Percentiles rank a stretch among this genome's conserved stretches.
These are phyloP conservation scores for Carallia brachiata DNA, from an alignment of 345 rosid species.

Conservation along the genomic window DNA sequence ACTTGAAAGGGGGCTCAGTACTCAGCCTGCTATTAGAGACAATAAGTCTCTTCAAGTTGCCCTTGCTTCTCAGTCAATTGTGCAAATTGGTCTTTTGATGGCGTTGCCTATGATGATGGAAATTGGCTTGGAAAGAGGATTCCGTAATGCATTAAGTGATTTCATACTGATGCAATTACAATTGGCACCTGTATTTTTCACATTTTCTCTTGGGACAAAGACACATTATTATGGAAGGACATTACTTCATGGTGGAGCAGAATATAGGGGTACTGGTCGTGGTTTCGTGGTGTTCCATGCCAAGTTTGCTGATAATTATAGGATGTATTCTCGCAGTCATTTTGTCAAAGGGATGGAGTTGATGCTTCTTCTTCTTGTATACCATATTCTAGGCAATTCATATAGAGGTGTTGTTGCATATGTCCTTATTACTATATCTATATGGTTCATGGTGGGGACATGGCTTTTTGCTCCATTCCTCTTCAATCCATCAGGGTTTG, in stretches of 20 bases:
- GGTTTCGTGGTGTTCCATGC: conserved; percentile 99
- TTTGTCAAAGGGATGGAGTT: conserved; percentile 96
- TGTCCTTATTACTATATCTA: conserved; percentile 79
- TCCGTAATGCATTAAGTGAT: conserved; percentile 91
- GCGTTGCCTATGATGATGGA: conserved; percentile 99
- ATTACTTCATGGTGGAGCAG: conserved; percentile 95
- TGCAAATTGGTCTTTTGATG: conserved; percentile 95
- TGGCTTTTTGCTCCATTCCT: conserved; percentile 99
- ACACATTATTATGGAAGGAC: conserved; percentile 97
- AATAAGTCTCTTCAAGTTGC: conserved; percentile 95
- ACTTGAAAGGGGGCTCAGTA: conserved; percentile 72
- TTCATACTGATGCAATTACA: conserved; percentile 95
- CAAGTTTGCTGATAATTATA: conserved; percentile 96
- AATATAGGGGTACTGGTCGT: conserved; percentile 91
- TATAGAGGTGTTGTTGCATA: conserved; percentile 88
- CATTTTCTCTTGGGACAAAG: conserved; percentile 98
- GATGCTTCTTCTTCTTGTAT: conserved; percentile 88
- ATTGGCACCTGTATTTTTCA: conserved; percentile 92
- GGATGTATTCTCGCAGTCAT: conserved; percentile 97
- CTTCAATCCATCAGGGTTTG: conserved; percentile 98
- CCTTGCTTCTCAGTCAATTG: conserved; percentile 97
- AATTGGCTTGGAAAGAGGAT: conserved; percentile 95
- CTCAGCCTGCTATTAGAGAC: conserved; percentile 73
- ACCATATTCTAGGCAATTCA: conserved; percentile 74
- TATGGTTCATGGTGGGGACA: conserved; percentile 99